These are phyloP conservation scores for Taxawa tesnikishii DNA, from an alignment of 2,329 filamentous ascomycete genomes.

Conservation along the genomic window DNA sequence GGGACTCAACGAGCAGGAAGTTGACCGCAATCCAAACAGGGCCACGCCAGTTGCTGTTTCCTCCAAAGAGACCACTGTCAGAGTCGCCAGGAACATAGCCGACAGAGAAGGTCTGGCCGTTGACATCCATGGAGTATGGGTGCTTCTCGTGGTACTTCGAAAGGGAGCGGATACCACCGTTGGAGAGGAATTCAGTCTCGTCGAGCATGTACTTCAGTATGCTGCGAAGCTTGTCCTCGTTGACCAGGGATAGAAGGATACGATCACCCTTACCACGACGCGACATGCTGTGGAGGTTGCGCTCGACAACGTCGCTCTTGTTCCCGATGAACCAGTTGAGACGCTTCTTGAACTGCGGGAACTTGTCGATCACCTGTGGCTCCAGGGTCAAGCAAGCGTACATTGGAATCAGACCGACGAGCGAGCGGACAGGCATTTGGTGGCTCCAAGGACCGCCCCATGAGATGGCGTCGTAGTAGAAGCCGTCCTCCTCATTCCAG, in stretches of 20 bases:
- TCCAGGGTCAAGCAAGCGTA: slow-evolving; percentile 88
- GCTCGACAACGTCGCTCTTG: slow-evolving; percentile 71
- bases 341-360: slow-evolving; percentile 86
- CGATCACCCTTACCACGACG: slow-evolving; percentile 84
- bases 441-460: slow-evolving; percentile 91
- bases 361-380: slow-evolving; percentile 81
- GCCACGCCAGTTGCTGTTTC: slow-evolving; percentile 94
- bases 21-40: slow-evolving; percentile 96
- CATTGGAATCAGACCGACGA: slow-evolving; percentile 86
- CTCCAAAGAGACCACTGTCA: slow-evolving; percentile 86
- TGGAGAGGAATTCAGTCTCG: slow-evolving; percentile 82
- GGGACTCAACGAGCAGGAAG: slow-evolving; percentile 82
- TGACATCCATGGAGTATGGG: slow-evolving; percentile 91
- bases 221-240: slow-evolving; percentile 79
- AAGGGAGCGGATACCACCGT: slow-evolving; percentile 81
- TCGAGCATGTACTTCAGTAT: slow-evolving; percentile 88
- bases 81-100: slow-evolving; percentile 91
- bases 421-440: slow-evolving; percentile 79
- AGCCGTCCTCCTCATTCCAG: slow-evolving; percentile 94
- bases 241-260: slow-evolving; percentile 79
- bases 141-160: slow-evolving; percentile 85
- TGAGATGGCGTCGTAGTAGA: slow-evolving; percentile 97
- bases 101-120: slow-evolving; percentile 79
- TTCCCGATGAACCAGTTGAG: slow-evolving; percentile 92
- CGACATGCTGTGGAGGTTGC: slow-evolving; percentile 88